Evolutionary conservation across 2,329 filamentous ascomycete genomes (phyloP), one percentile per base, ranked within the genome.

Genomic region (Chaetomium strumarium): DNA sequence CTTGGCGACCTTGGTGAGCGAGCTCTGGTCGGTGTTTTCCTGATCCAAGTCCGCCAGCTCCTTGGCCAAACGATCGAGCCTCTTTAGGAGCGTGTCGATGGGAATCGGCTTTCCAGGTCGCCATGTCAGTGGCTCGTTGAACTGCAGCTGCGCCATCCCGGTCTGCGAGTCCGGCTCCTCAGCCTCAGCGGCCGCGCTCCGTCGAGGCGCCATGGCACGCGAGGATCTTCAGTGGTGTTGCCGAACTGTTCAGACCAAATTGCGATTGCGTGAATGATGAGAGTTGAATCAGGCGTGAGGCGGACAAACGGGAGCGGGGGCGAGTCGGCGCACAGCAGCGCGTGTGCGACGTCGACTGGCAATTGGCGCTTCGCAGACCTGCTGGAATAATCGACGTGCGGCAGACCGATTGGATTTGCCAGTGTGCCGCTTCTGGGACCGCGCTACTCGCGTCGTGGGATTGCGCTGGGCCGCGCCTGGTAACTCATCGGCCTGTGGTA

Each of bases 71-170:
- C 80, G 75, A 68, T 92, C 86, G 48, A 99, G 81, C 45, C 93
- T 85, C 64, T 83, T 80, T 60, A 96, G 76, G 46, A 99, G 81
- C 60, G 91, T 90, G 59, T 81, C 84, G 44, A 91, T 88, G 36
- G 87, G 76, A 64, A 99, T 96, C 48, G 90, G 83, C 70, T 89
- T 93, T 54, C 92, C 93, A 40, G 91, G 89, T 66, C 87, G 87
- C 88, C 93, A 96, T 67, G 90, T 88, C 52, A 99, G 76, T 58
- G 89, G 78, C 66, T 96, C 85, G 64, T 91, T 82, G 77, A 97
- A 97, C 61, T 83, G 75, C 44, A 99, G 80, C 52, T 68, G 71
- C 40, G 69, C 68, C 16, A 70, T 65, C 52, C 70, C 68, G 33
- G 67, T 67, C n/a, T 65, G 65, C 29, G 68, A 67, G 61, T 69